Conservation (phyloP, 2,329 filamentous ascomycete species). For the Claviceps sp. region DNA sequence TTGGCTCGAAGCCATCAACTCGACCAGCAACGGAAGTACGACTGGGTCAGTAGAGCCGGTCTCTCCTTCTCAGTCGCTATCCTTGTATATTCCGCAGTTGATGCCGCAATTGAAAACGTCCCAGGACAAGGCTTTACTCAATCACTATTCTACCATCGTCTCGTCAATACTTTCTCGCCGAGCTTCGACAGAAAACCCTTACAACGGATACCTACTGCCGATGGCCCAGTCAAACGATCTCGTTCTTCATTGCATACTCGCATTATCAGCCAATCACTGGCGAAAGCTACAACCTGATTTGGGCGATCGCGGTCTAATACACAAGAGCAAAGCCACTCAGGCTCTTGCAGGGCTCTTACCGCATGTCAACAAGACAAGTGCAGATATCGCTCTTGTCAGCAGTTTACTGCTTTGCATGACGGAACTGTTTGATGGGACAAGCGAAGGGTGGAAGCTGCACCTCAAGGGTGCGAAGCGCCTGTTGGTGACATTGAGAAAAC, state of each 20-base stretch:
- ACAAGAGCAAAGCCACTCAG: slow-evolving; percentile 20
- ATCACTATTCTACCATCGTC: slow-evolving; percentile 22
- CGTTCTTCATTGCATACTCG: slow-evolving; percentile 20
- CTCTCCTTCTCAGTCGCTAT: slow-evolving; percentile 10
- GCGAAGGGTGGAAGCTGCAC: slow-evolving; percentile 28
- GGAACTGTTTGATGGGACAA: slow-evolving; percentile 28
- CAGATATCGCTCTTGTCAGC: slow-evolving; percentile 23
- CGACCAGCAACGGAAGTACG: slow-evolving; percentile 13
- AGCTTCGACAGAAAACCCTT: slow-evolving; percentile 16
- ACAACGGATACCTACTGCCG: slow-evolving; percentile 18
- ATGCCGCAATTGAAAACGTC: slow-evolving; percentile 17
- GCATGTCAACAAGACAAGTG: slow-evolving; percentile 18
- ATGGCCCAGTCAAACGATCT: slow-evolving; percentile 20
- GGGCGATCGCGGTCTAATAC: slow-evolving; percentile 16
- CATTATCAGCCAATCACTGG: slow-evolving; percentile 22
- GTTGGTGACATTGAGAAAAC: slow-evolving; percentile 18
- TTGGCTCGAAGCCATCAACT: slow-evolving; percentile 15
- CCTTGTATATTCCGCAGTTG: slow-evolving; percentile 16
- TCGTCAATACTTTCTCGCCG: slow-evolving; percentile 20
- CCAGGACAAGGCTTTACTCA: slow-evolving; percentile 19
- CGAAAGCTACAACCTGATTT: slow-evolving; percentile 19
- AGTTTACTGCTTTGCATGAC: slow-evolving; percentile 29
- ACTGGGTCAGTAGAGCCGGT: slow-evolving; percentile 10
- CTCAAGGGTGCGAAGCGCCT: slow-evolving; percentile 27
- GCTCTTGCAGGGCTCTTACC: slow-evolving; percentile 19